A percentile compares a stretch with the other conserved stretches of the same genome.
Evolutionary conservation across 768 basidiomycete species (phyloP).

Genomic region (Suillus bovinus): DNA sequence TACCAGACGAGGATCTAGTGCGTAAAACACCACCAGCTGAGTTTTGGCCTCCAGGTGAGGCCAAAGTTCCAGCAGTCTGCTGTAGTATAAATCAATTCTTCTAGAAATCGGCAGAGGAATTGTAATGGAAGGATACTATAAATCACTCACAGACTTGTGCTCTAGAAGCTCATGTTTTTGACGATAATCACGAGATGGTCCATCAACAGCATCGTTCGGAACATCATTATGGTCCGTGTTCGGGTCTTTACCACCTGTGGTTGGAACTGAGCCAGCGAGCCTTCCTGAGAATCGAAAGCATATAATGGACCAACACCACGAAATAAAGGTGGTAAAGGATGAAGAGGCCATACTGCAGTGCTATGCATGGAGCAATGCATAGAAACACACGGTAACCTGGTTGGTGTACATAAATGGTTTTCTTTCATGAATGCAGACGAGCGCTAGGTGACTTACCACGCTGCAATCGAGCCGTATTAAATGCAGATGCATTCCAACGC

Average conservation of each 20-base stretch:
- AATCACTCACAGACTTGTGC: background rate
- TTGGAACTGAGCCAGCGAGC: background rate
- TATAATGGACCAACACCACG: background rate
- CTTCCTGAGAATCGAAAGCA: background rate
- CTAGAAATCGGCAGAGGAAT: background rate
- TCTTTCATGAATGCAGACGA: background rate
- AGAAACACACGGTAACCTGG: too few species aligned
- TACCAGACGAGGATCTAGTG: background rate
- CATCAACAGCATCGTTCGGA: background rate
- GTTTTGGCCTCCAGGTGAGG: too few species aligned
- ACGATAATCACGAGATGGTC: background rate
- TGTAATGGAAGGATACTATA: background rate
- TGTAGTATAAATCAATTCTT: background rate
- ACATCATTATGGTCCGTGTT: background rate
- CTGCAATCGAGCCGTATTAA: background rate
- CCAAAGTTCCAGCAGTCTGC: background rate
- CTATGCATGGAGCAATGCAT: background rate
- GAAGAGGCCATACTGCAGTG: background rate
- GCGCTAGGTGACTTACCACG: background rate
- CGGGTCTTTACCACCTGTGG: background rate
- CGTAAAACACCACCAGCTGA: background rate
- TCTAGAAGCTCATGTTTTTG: background rate
- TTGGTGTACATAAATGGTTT: background rate
- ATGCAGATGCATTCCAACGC: background rate
- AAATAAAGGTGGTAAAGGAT: background rate